These are phyloP conservation scores for Penicillium coffeae DNA, from an alignment of 495 filamentous ascomycete species.

Conservation along the genomic window DNA sequence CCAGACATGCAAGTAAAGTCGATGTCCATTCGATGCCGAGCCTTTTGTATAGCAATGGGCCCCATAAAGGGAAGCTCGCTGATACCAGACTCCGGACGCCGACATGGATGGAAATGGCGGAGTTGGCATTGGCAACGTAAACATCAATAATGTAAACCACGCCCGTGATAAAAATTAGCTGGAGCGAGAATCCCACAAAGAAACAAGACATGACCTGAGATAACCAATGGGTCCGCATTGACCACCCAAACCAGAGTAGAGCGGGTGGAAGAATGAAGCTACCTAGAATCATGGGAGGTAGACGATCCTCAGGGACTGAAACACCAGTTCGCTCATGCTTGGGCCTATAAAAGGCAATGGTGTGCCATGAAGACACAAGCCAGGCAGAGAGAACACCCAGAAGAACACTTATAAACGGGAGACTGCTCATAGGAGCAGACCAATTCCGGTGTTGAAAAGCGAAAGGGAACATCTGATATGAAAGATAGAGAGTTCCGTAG, in stretches of 20 bases:
- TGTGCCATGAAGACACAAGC: no score
- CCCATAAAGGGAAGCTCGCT: slow-evolving; percentile 58
- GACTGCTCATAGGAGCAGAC: slow-evolving; percentile 35
- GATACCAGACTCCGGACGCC: slow-evolving; percentile 39
- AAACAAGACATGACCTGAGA: slow-evolving; percentile 32
- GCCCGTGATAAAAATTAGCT: no score
- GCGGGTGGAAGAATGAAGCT: slow-evolving; percentile 46
- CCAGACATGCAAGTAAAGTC: slow-evolving; percentile 56
- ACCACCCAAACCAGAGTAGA: slow-evolving; percentile 58
- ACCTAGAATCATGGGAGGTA: slow-evolving; percentile 50
- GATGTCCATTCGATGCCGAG: slow-evolving; percentile 57
- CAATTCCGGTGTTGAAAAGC: slow-evolving; percentile 48
- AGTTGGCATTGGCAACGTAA: slow-evolving; percentile 47
- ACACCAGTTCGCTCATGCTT: no score
- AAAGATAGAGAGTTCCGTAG: slow-evolving; percentile 38
- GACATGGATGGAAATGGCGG: slow-evolving; percentile 47
- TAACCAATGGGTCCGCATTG: slow-evolving; percentile 33
- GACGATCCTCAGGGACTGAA: slow-evolving; percentile 45
- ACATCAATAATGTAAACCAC: slow-evolving; percentile 55
- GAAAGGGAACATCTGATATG: slow-evolving; percentile 52
- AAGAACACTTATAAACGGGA: slow-evolving; percentile 54
- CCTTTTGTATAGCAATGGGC: slow-evolving; percentile 51
- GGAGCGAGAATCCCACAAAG: slow-evolving; percentile 30
- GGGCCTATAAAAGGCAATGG: no score
- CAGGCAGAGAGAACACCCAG: no score